A percentile compares a stretch with the other conserved stretches of the same genome.
Evolutionary conservation across 164 flowering plant genomes (phyloP).

Genomic region (Piper longum): DNA sequence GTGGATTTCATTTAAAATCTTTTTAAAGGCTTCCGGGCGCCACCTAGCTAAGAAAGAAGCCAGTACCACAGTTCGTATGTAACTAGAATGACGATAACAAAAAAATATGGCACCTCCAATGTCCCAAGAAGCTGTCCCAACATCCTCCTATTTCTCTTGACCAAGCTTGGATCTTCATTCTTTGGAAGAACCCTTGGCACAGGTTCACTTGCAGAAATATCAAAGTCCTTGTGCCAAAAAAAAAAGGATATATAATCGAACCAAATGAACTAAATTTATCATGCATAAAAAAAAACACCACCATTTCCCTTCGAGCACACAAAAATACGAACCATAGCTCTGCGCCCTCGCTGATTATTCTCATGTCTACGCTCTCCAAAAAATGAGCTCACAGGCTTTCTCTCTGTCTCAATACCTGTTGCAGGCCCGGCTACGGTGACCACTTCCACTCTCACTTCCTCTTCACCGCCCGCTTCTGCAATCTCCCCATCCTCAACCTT

Average conservation of each 20-base stretch:
- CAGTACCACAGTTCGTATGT: neutral
- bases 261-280: too few species aligned
- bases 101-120: constrained; percentile 48
- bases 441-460: constrained; percentile 14
- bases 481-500: constrained; percentile 80
- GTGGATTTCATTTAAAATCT: too few species aligned
- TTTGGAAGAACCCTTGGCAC: constrained; percentile 86
- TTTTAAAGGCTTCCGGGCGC: too few species aligned
- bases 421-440: constrained; percentile 7
- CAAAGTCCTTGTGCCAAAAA: constrained; percentile 35
- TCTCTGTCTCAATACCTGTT: constrained; percentile 17
- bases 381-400: constrained; percentile 11
- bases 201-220: constrained; percentile 29
- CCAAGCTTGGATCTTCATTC: constrained; percentile 70
- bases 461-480: constrained; percentile 25
- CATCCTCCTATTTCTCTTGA: constrained; percentile 89
- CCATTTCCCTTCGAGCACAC: too few species aligned
- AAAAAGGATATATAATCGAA: too few species aligned
- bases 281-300: too few species aligned
- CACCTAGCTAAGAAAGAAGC: neutral
- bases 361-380: constrained; percentile 38
- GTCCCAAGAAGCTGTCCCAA: constrained; percentile 86
- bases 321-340: constrained; percentile 15
- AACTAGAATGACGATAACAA: neutral
- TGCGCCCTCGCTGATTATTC: constrained; percentile 23